Evolutionary conservation across 257 asterid genomes (phyloP).

Genomic region (Paulownia fortunei): DNA sequence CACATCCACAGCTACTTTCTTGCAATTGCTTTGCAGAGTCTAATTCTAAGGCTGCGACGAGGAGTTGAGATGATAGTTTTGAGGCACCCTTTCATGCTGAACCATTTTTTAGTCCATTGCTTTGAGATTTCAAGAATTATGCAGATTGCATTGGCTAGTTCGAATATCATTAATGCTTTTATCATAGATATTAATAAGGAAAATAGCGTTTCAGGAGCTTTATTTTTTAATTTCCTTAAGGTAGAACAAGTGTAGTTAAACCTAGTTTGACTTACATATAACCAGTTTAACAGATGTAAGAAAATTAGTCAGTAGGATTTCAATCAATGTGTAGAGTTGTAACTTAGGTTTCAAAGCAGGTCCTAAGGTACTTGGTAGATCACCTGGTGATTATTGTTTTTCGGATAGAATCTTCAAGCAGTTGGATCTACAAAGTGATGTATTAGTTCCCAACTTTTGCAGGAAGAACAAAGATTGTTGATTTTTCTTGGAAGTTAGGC

Average conservation of each 20-base stretch:
- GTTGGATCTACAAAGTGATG: not conserved
- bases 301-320: not conserved
- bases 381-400: not conserved
- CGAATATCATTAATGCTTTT: not conserved
- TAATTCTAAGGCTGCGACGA: not conserved
- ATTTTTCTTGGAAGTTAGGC: not conserved
- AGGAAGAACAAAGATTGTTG: not conserved
- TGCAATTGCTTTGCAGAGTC: not conserved
- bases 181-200: not conserved
- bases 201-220: not conserved
- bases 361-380: not conserved
- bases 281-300: not conserved
- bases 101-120: conserved; percentile 1
- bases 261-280: not conserved
- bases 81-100: not conserved
- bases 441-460: not conserved
- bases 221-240: not conserved
- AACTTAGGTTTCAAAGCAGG: not conserved
- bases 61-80: conserved; percentile 3
- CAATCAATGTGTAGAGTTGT: not conserved
- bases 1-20: not conserved
- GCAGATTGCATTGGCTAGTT: not conserved
- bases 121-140: not conserved
- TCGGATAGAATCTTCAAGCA: not conserved
- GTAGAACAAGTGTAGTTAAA: not conserved